phyloP scores from a whole-genome alignment of 768 basidiomycete genomes.

The Collybia sordida region DNA sequence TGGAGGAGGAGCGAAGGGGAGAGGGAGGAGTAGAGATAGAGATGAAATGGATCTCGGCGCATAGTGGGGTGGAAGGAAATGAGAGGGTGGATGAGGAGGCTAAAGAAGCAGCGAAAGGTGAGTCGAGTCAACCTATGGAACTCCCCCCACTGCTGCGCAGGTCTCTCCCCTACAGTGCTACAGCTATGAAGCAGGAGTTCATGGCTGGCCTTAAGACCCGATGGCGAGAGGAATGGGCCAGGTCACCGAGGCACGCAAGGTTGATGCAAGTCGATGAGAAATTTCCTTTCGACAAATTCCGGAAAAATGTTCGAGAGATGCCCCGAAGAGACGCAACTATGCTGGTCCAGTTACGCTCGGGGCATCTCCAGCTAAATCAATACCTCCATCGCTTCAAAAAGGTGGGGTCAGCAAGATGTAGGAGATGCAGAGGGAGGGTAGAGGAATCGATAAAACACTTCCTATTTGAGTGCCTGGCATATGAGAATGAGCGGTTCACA shows the following conservation, averaged over 20 bases:
- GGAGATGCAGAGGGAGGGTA: too few relatives aligned
- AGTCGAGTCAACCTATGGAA: not conserved
- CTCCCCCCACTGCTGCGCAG: not conserved
- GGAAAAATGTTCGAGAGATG: conserved; percentile 6
- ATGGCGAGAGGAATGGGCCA: not conserved
- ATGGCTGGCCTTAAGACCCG: not conserved
- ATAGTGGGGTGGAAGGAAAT: conserved; percentile 12
- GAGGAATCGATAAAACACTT: too few relatives aligned
- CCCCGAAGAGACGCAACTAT: conserved; percentile 16
- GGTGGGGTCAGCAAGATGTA: conserved; percentile 16
- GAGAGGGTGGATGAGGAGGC: conserved; percentile 12
- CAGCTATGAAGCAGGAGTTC: conserved; percentile 1
- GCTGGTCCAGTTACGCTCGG: conserved; percentile 28
- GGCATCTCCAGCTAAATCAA: conserved; percentile 25
- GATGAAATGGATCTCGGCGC: conserved; percentile 10
- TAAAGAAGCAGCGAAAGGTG: conserved; percentile 12
- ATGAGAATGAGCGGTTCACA: too few relatives aligned
- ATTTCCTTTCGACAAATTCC: conserved; percentile 13
- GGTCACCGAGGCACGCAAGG: not conserved
- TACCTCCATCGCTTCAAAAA: conserved; percentile 27
- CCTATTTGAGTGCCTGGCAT: too few relatives aligned
- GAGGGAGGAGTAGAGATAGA: not conserved
- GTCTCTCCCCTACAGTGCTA: not conserved
- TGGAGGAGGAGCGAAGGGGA: not conserved
- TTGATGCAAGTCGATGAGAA: conserved; percentile 8